These are phyloP conservation scores for Rosa lucieae DNA, from an alignment of 306 rosid genomes.

Conservation along the genomic window DNA sequence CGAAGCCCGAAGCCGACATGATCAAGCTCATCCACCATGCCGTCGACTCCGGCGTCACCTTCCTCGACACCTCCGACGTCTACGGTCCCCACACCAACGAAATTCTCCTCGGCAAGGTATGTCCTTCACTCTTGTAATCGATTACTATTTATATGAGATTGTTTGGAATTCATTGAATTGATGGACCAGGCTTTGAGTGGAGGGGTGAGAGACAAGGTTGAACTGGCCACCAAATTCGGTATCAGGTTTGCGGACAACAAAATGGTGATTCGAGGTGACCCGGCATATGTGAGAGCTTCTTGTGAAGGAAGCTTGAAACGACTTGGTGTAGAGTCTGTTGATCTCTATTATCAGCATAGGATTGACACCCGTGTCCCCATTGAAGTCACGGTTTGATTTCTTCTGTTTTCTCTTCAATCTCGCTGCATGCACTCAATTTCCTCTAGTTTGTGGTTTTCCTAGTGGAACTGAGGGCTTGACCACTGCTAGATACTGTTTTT, in stretches of 20 bases:
- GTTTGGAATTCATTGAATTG: no score
- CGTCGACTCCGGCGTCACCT: slow-evolving; percentile 50
- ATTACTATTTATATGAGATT: no score
- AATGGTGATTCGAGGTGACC: slow-evolving; percentile 24
- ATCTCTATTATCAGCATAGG: slow-evolving; percentile 80
- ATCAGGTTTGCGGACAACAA: neutral
- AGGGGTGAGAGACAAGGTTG: slow-evolving; percentile 41
- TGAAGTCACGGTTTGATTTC: slow-evolving; percentile 57
- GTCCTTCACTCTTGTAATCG: no score
- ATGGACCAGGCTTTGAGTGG: slow-evolving; percentile 41
- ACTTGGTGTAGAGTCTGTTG: slow-evolving; percentile 48
- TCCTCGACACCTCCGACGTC: slow-evolving; percentile 62
- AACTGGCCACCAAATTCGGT: slow-evolving; percentile 69
- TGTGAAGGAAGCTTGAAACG: slow-evolving; percentile 67
- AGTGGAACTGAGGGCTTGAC: no score
- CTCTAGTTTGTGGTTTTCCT: no score
- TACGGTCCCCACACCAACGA: slow-evolving; percentile 68
- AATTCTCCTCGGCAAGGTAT: slow-evolving; percentile 46
- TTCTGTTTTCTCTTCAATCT: neutral
- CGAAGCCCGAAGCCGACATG: slow-evolving; percentile 68
- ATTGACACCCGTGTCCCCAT: slow-evolving; percentile 62
- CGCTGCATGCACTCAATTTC: no score
- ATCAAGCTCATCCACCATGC: slow-evolving; percentile 62
- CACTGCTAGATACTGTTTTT: no score
- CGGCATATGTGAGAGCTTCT: slow-evolving; percentile 62